Conservation (phyloP, 352 stramenopile genomes). For the Pythium dissimile region DNA sequence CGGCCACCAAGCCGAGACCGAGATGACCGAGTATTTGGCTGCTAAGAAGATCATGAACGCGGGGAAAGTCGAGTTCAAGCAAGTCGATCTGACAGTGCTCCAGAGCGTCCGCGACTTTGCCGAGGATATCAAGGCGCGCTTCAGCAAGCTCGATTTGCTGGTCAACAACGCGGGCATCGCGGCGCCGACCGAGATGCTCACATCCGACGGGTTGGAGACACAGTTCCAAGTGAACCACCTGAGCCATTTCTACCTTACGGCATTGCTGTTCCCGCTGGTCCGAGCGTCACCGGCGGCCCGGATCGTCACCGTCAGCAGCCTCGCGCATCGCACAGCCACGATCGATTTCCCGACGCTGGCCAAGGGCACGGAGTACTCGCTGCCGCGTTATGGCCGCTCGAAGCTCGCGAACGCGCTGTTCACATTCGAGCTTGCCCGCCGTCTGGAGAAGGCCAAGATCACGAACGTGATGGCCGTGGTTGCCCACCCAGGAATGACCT, state of each 20-base stretch:
- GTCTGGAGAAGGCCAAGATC: slow-evolving; percentile 3
- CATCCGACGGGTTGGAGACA: slow-evolving; percentile 37
- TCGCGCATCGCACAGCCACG: slow-evolving; percentile 6
- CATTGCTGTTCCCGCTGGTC: slow-evolving; percentile 36
- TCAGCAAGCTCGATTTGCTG: slow-evolving; percentile 47
- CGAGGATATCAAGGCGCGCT: slow-evolving; percentile 26
- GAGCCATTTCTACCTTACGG: slow-evolving; percentile 58
- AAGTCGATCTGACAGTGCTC: slow-evolving; percentile 35
- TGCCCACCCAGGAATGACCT: slow-evolving; percentile 20
- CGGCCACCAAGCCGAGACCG: background rate
- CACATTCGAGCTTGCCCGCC: slow-evolving; percentile 11
- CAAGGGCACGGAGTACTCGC: background rate
- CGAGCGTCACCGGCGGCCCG: slow-evolving; percentile 16
- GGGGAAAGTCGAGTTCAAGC: slow-evolving; percentile 29
- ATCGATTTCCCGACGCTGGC: slow-evolving; percentile 11
- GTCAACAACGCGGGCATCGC: slow-evolving; percentile 68
- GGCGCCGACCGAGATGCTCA: slow-evolving; percentile 26
- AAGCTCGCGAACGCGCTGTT: slow-evolving; percentile 27
- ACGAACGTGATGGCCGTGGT: slow-evolving; percentile 12
- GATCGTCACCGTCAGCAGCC: slow-evolving; percentile 39
- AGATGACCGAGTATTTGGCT: background rate
- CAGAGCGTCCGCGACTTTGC: slow-evolving; percentile 39
- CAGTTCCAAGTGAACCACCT: slow-evolving; percentile 73
- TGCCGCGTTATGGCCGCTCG: slow-evolving; percentile 2
- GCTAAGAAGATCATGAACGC: background rate